Conservation (phyloP, 331 rosid species). For the Malus hybrid region DNA sequence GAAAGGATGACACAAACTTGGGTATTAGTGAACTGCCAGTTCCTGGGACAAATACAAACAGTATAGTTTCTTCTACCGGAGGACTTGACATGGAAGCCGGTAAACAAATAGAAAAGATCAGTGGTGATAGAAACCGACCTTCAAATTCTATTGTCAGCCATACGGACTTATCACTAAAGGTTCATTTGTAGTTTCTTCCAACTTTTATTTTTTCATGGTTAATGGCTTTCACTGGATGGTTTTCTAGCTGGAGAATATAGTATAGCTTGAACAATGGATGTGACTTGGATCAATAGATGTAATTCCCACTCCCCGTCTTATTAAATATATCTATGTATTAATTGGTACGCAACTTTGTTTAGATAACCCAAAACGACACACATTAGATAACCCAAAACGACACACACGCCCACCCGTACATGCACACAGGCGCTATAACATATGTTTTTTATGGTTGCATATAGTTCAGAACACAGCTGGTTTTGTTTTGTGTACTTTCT, state of each 20-base stretch:
- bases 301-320: background rate
- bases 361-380: background rate
- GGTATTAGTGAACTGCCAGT: slow-evolving; percentile 24
- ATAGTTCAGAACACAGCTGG: background rate
- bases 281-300: background rate
- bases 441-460: background rate
- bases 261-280: background rate
- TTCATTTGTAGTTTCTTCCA: slow-evolving; percentile 9
- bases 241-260: background rate
- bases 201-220: background rate
- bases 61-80: slow-evolving; percentile 28
- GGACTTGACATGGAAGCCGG: slow-evolving; percentile 32
- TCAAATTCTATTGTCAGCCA: slow-evolving; percentile 32
- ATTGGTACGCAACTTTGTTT: background rate
- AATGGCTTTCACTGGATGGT: background rate
- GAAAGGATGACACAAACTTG: slow-evolving; percentile 37
- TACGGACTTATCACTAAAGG: slow-evolving; percentile 59
- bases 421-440: background rate
- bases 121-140: slow-evolving; percentile 22
- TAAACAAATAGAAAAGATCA: slow-evolving; percentile 29
- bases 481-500: background rate
- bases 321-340: background rate
- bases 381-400: background rate
- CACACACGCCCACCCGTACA: background rate
- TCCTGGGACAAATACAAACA: slow-evolving; percentile 28